Percentiles rank a stretch among this genome's conserved stretches.
phyloP scores from a whole-genome alignment of 306 rosid genomes.

The Sicyos edulis region DNA sequence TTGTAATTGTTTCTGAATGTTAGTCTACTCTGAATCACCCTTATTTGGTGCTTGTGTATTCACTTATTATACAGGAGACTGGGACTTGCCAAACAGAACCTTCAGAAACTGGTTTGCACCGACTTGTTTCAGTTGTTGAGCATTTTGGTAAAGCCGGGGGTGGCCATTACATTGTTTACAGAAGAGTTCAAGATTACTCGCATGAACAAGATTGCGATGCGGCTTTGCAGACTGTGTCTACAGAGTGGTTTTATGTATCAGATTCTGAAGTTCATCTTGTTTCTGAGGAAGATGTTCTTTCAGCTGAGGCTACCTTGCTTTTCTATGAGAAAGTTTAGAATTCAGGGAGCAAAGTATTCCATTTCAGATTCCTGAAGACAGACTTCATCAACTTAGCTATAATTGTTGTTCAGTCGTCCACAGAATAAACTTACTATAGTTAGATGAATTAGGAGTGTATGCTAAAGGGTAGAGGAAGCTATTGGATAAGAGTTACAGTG shows the following conservation, averaged over 20 bases:
- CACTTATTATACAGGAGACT: conserved; percentile 36
- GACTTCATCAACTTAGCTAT: too few relatives aligned
- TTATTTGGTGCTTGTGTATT: conserved; percentile 7
- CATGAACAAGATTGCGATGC: conserved; percentile 23
- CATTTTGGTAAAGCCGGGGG: conserved; percentile 78
- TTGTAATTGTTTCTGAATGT: neutral
- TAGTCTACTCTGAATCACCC: conserved; percentile 7
- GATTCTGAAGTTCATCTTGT: conserved; percentile 70
- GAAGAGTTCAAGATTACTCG: conserved; percentile 40
- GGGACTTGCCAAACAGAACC: conserved; percentile 29
- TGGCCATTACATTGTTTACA: conserved; percentile 91
- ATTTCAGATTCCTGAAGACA: neutral
- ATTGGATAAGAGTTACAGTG: neutral
- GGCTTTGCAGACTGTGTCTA: conserved; percentile 25
- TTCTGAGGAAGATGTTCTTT: conserved; percentile 60
- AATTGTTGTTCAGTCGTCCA: neutral
- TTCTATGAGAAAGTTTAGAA: conserved; percentile 64
- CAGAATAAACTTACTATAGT: neutral
- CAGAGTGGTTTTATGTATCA: conserved; percentile 68
- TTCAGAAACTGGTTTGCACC: conserved; percentile 45
- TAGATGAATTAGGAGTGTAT: neutral
- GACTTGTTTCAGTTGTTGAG: conserved; percentile 72
- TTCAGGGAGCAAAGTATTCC: conserved; percentile 24
- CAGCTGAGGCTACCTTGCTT: conserved; percentile 82
- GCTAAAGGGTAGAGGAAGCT: neutral